Percentiles rank a stretch among this genome's conserved stretches.
Evolutionary conservation across 2,329 filamentous ascomycete genomes (phyloP).

Genomic region (Diaporthe citrichinensis): DNA sequence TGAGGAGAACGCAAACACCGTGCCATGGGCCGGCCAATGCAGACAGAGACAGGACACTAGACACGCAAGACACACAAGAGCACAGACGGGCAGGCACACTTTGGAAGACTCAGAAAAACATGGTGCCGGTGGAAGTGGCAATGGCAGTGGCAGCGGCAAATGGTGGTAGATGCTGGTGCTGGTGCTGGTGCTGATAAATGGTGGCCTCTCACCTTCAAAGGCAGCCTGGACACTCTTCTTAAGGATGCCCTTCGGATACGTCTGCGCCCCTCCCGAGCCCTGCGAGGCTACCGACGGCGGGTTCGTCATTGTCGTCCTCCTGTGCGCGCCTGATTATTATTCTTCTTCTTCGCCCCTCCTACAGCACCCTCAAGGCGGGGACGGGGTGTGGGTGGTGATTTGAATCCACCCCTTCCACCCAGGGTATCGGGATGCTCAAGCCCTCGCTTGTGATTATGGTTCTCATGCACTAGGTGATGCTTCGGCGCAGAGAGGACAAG

Average conservation of each 20-base stretch:
- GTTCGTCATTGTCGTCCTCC: slow-evolving; percentile 62
- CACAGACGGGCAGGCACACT: slow-evolving; percentile 5
- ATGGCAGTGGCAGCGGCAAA: background rate
- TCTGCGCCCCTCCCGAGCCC: slow-evolving; percentile 35
- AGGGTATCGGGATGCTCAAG: slow-evolving; percentile 4
- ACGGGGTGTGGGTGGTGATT: background rate
- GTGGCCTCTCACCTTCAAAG: slow-evolving; percentile 67
- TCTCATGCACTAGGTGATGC: slow-evolving; percentile 21
- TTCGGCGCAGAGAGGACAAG: background rate
- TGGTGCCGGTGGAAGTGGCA: background rate
- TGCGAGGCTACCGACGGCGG: slow-evolving; percentile 58
- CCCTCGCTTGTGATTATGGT: slow-evolving; percentile 20
- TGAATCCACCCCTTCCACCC: background rate
- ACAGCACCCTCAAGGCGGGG: background rate
- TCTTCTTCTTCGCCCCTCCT: background rate
- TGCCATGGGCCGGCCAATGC: slow-evolving; percentile 14
- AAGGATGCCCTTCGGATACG: slow-evolving; percentile 51
- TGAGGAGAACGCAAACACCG: slow-evolving; percentile 35
- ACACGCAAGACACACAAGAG: background rate
- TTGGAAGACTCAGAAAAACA: background rate
- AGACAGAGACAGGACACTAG: background rate
- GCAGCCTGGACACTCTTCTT: slow-evolving; percentile 73
- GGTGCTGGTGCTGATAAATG: background rate
- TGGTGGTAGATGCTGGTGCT: background rate
- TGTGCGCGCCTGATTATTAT: background rate